Evolutionary conservation across 1,139 yeast genomes (phyloP).

Genomic region (Hemisphaericaspora lyxosophila): DNA sequence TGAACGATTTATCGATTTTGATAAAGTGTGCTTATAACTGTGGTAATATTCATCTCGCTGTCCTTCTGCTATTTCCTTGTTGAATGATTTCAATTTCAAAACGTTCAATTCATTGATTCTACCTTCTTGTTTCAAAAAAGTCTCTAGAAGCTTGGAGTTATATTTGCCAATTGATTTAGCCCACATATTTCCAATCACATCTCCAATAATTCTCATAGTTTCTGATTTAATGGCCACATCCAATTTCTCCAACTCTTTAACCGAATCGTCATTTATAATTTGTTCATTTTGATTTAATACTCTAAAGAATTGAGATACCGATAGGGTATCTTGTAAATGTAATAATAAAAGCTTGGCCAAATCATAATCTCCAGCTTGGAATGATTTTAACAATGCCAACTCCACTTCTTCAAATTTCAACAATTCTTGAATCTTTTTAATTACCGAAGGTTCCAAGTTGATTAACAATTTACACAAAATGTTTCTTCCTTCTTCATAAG

Average conservation of each 20-base stretch:
- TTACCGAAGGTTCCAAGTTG: slow-evolving; percentile 66
- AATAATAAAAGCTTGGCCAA: slow-evolving; percentile 61
- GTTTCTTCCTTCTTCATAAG: slow-evolving; percentile 81
- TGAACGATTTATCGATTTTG: slow-evolving; percentile 23
- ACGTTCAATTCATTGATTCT: slow-evolving; percentile 25
- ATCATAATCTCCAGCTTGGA: slow-evolving; percentile 66
- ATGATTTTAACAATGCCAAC: slow-evolving; percentile 66
- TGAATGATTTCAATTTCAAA: slow-evolving; percentile 20
- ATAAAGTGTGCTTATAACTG: slow-evolving; percentile 26
- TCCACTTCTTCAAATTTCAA: slow-evolving; percentile 73
- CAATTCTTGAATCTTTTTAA: slow-evolving; percentile 61
- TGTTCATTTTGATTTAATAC: slow-evolving; percentile 43
- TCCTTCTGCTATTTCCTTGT: slow-evolving; percentile 9
- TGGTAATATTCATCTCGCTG: slow-evolving; percentile 22
- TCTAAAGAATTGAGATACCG: slow-evolving; percentile 41
- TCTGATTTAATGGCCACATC: slow-evolving; percentile 15
- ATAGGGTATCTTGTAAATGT: slow-evolving; percentile 42
- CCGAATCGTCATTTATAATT: slow-evolving; percentile 8
- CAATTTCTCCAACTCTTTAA: slow-evolving; percentile 13
- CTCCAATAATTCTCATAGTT: slow-evolving; percentile 34
- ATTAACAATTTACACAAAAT: slow-evolving; percentile 65
- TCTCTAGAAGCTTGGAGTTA: slow-evolving; percentile 25
- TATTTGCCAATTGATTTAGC: slow-evolving; percentile 29
- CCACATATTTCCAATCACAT: slow-evolving; percentile 46
- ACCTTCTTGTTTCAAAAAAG: slow-evolving; percentile 37